A percentile compares a stretch with the other conserved stretches of the same genome.
Conservation (phyloP, 2,329 filamentous ascomycete genomes). For the Diaporthe vaccinii region DNA sequence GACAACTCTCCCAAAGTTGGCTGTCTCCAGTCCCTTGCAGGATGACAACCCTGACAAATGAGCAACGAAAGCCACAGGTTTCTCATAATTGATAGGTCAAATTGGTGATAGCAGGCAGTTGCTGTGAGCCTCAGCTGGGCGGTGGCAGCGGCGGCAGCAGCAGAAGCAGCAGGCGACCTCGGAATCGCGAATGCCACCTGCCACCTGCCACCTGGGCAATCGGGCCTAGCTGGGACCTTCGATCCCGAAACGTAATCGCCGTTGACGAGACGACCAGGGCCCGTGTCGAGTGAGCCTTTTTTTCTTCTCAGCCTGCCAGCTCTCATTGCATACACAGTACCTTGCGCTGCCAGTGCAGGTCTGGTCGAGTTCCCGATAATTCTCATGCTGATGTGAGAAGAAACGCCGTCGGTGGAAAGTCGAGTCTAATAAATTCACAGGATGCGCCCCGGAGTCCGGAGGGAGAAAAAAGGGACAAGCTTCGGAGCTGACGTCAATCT, state of each 20-base stretch:
- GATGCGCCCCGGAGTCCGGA: slow-evolving; percentile 21
- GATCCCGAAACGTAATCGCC: slow-evolving; percentile 31
- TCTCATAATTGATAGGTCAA: not conserved
- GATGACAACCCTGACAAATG: not conserved
- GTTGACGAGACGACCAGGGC: slow-evolving; percentile 26
- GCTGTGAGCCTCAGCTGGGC: not conserved
- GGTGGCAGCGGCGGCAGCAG: slow-evolving; percentile 2
- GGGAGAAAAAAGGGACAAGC: slow-evolving; percentile 16
- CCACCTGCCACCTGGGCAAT: slow-evolving; percentile 9
- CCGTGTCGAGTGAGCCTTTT: not conserved
- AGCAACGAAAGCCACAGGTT: not conserved
- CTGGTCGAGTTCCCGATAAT: not conserved
- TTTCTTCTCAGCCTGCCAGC: not conserved
- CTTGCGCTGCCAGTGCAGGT: not conserved
- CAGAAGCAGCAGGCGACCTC: slow-evolving; percentile 7
- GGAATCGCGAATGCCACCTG: slow-evolving; percentile 30
- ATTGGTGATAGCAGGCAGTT: not conserved
- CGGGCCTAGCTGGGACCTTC: slow-evolving; percentile 8
- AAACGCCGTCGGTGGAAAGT: not conserved
- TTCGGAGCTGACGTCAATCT: slow-evolving; percentile 33
- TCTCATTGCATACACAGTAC: not conserved
- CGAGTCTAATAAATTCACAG: not conserved
- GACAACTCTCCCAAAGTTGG: not conserved
- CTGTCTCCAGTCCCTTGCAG: not conserved
- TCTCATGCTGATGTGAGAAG: slow-evolving; percentile 19